A percentile compares a stretch with the other conserved stretches of the same genome.
phyloP scores from a whole-genome alignment of 805 yeast genomes.

The Debaryomyces hansenii region DNA sequence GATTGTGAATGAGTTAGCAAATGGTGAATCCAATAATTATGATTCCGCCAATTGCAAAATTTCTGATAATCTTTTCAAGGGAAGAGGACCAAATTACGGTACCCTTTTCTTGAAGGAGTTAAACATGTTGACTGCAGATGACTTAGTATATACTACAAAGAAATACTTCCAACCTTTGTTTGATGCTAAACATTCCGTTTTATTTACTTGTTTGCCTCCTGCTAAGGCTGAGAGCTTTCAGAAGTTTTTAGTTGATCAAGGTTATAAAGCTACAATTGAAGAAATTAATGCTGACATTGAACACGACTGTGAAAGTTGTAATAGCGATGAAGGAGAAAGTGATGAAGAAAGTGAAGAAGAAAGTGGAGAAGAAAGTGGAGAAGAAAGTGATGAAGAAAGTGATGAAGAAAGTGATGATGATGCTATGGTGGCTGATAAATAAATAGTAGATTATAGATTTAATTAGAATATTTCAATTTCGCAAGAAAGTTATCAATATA shows the following conservation, averaged over 20 bases:
- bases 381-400: conserved; percentile 31
- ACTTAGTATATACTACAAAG: conserved; percentile 49
- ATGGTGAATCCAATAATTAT: conserved; percentile 60
- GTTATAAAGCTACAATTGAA: conserved; percentile 63
- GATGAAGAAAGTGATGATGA: conserved; percentile 19
- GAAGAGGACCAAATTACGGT: conserved; percentile 70
- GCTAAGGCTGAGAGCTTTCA: conserved; percentile 50
- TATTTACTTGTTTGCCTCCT: conserved; percentile 77
- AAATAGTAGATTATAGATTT: not conserved
- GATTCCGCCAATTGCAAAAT: conserved; percentile 69
- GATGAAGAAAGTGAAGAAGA: conserved; percentile 31
- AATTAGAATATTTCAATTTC: not conserved
- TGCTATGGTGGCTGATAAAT: conserved; percentile 15
- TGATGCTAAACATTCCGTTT: conserved; percentile 50
- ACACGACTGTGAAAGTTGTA: conserved; percentile 27
- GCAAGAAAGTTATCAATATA: not conserved
- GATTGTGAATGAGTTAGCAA: conserved; percentile 70
- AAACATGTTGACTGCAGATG: conserved; percentile 51
- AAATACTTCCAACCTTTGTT: conserved; percentile 69
- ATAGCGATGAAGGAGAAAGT: conserved; percentile 14
- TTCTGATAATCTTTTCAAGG: conserved; percentile 61
- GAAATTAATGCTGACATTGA: conserved; percentile 38
- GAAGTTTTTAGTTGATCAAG: conserved; percentile 48
- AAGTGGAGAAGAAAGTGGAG: conserved; percentile 21
- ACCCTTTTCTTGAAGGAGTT: conserved; percentile 52